Base-by-base conservation (phyloP, 108 stramenopile genomes). In the Asterionellopsis glacialis region DNA sequence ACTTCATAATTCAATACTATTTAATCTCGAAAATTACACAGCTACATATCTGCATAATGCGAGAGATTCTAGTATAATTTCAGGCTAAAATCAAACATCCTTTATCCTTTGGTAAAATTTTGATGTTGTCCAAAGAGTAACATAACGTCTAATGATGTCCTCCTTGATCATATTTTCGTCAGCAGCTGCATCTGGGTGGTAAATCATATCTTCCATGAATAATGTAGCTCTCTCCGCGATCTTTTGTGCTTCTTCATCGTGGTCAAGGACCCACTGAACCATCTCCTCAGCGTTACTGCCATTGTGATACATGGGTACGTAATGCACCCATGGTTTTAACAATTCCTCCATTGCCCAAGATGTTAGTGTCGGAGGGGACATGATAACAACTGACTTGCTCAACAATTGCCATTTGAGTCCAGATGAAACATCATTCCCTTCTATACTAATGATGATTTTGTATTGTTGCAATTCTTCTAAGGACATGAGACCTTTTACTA, bases 281-380 rank as follows among this genome's bases (percentile, higher is more conserved):
- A 63, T 70, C 41, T 85, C 82, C 45, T 89, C 76, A 11, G 84
- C 68, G 63, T 92, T 78, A 0, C 69, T 79, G 21, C 66, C 74
- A 67, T 79, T 68, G 9, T 72, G 61, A 19, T 81, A 70, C 55
- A 92, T 41, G 9, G 91, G 91, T 43, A 92, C 59, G 58, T 83
- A 92, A 59, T 92, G 91, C 22, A 85, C 72, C 81, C 83, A 87
- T 11, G 91, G 87, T 61, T 83, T 48, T 33, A 92, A 60, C 41
- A 70, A 58, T 28, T 75, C 79, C 51, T 81, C 83, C 81, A 86
- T 79, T 7, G 77, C 19, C 76, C 75, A 86, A 22, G 73, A 74
- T 27, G 55, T 71, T 15, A 54, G 58, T 39, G 67, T 75, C 39
- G 75, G 75, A 33, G 42, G 45, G 12, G 79, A 62, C 79, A 81